Evolutionary conservation across 164 flowering plant genomes (phyloP), one percentile per base, ranked within the genome.

Genomic region (Nymphaea thermarum): DNA sequence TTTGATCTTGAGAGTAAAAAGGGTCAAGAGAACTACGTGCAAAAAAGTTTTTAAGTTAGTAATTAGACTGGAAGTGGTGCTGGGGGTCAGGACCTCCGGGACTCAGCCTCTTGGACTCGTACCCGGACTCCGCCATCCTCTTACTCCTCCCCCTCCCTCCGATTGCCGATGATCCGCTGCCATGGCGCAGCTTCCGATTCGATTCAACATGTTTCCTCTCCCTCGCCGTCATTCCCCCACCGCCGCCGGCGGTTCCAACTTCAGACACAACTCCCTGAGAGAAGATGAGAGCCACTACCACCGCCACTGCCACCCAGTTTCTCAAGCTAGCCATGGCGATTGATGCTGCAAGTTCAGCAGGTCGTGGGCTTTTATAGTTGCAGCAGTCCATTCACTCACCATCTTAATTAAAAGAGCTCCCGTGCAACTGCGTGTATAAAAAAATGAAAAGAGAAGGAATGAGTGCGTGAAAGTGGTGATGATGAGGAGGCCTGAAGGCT

Each of bases 41-140:
- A 25, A 25, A 25, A 25, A 25, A 25, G 36, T 25, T 25, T 25
- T 25, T 25, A 25, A 25, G 36, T 25, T 25, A 25, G 36, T 0
- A 25, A 25, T 25, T 25, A 25, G 36, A 25, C 36, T 25, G 36
- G 36, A 25, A 25, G 62, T 68, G 71, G 8, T 68, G 71, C 44
- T 62, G 25, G 14, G 71, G 71, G 18, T 68, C 65, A 12, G 71
- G 71, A 3, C 71, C 71, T 17, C 71, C 71, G 18, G 71, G 71
- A 41, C 71, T 68, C 8, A 68, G 36, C 53, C 71, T 61, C 60
- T 62, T 68, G 12, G 71, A 61, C 59, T 68, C 71, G 15, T 7
- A 62, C 44, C 43, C 14, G 4, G 7, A 8, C 63, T 7, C 14
- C 10, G 42, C 18, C 45, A 36, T 44, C 60, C 25, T 44, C 43